A percentile compares a stretch with the other conserved stretches of the same genome.
Conservation (phyloP, 257 asterid genomes). For the Gentiana dahurica region DNA sequence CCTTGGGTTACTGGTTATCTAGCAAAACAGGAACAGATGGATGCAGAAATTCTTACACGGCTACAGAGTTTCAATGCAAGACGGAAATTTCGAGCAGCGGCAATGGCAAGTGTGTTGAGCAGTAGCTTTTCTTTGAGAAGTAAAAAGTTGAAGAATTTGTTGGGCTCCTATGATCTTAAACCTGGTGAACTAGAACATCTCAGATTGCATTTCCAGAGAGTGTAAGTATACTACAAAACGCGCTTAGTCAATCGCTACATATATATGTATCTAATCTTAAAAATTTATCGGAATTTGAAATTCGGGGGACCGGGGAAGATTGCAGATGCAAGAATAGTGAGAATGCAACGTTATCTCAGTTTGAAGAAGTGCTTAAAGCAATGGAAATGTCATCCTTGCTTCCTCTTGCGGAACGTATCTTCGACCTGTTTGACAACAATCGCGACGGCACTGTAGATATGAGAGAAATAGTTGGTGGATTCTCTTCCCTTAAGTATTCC, state of each 20-base stretch:
- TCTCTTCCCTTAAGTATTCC: slow-evolving; percentile 71
- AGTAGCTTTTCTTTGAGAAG: slow-evolving; percentile 63
- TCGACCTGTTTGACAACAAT: slow-evolving; percentile 68
- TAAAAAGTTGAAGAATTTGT: slow-evolving; percentile 58
- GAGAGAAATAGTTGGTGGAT: slow-evolving; percentile 79
- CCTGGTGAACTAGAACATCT: slow-evolving; percentile 73
- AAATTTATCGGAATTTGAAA: neutral
- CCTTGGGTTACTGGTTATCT: slow-evolving; percentile 79
- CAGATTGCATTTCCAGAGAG: slow-evolving; percentile 50
- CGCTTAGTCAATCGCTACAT: no score
- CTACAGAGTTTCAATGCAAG: slow-evolving; percentile 66
- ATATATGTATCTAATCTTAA: no score
- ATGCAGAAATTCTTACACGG: slow-evolving; percentile 64
- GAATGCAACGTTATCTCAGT: slow-evolving; percentile 55
- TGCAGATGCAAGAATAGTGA: slow-evolving; percentile 61
- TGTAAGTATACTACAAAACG: slow-evolving; percentile 23
- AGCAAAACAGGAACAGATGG: slow-evolving; percentile 76
- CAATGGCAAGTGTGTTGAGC: slow-evolving; percentile 75
- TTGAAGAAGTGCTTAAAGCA: slow-evolving; percentile 69
- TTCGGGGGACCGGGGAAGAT: neutral
- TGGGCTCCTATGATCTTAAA: slow-evolving; percentile 77
- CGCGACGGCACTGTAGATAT: slow-evolving; percentile 74
- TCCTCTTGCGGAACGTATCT: slow-evolving; percentile 63
- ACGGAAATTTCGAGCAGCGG: slow-evolving; percentile 86
- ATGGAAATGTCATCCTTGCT: slow-evolving; percentile 65